Conservation (phyloP, 176 grass and related monocot genomes). For the Sorghum bicolor region DNA sequence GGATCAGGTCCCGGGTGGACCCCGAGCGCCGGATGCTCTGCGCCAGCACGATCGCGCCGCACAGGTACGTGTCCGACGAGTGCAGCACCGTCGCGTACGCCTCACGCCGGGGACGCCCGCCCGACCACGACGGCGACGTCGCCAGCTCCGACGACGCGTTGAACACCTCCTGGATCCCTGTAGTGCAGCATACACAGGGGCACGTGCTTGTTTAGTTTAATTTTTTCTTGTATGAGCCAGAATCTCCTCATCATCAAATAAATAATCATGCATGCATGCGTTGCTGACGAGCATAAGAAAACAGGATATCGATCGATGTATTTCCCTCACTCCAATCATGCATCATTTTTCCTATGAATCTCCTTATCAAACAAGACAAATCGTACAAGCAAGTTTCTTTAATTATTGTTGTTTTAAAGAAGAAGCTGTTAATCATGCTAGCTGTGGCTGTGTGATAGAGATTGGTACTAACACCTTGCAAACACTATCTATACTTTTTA, state of each 20-base stretch:
- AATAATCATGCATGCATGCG: no score
- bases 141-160: neutral
- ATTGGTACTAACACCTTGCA: neutral
- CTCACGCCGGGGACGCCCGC: constrained; percentile 38
- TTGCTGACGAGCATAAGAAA: no score
- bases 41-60: constrained; percentile 85
- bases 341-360: neutral
- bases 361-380: neutral
- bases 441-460: neutral
- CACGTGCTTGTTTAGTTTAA: neutral
- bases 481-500: neutral
- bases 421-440: neutral
- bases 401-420: neutral
- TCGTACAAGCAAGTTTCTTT: neutral
- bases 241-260: neutral
- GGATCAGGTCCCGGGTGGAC: constrained; percentile 67
- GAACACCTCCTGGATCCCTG: constrained; percentile 52
- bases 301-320: neutral
- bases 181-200: no score
- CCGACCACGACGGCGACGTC: neutral
- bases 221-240: neutral
- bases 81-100: constrained; percentile 97
- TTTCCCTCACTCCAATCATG: neutral
- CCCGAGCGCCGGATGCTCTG: constrained; percentile 76
- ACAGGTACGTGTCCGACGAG: constrained; percentile 86